Conservation (phyloP, 2,329 filamentous ascomycete genomes). For the Neocatenulostroma microsporum region DNA sequence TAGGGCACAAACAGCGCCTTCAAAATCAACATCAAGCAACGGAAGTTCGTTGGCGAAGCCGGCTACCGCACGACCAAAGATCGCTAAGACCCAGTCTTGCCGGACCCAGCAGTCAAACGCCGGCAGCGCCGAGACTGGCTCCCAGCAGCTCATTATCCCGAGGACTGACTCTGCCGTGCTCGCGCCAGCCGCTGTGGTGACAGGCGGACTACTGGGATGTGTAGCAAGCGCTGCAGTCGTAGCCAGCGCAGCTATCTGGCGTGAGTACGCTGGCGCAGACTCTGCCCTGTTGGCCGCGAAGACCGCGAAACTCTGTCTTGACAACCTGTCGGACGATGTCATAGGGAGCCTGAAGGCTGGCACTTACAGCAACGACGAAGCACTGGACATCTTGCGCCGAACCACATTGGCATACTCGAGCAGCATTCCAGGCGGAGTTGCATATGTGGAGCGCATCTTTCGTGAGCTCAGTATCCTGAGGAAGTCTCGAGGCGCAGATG, state of each 20-base stretch:
- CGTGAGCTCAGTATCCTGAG: slow-evolving; percentile 21
- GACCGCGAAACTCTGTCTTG: slow-evolving; percentile 20
- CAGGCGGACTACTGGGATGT: slow-evolving; percentile 24
- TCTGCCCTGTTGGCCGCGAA: slow-evolving; percentile 21
- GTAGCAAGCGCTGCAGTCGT: slow-evolving; percentile 21
- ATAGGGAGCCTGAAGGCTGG: slow-evolving; percentile 22
- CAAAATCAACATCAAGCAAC: no score
- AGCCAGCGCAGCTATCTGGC: slow-evolving; percentile 20
- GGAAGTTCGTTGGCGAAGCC: no score
- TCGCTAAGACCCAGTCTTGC: no score
- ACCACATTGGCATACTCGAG: slow-evolving; percentile 23
- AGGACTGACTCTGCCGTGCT: slow-evolving; percentile 7
- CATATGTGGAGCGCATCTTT: slow-evolving; percentile 22
- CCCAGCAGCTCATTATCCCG: no score
- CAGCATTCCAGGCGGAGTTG: slow-evolving; percentile 20
- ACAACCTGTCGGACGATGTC: slow-evolving; percentile 23
- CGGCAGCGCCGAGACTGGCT: no score
- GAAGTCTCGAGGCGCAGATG: slow-evolving; percentile 18
- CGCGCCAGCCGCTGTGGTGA: slow-evolving; percentile 18
- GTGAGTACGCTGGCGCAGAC: slow-evolving; percentile 18
- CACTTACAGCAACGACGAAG: slow-evolving; percentile 24
- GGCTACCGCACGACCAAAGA: no score
- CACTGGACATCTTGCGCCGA: slow-evolving; percentile 23
- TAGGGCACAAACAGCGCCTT: no score
- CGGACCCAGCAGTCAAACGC: no score